Base-by-base conservation (phyloP, 371 early-diverging fungal species). In the Mortierella sp. region DNA sequence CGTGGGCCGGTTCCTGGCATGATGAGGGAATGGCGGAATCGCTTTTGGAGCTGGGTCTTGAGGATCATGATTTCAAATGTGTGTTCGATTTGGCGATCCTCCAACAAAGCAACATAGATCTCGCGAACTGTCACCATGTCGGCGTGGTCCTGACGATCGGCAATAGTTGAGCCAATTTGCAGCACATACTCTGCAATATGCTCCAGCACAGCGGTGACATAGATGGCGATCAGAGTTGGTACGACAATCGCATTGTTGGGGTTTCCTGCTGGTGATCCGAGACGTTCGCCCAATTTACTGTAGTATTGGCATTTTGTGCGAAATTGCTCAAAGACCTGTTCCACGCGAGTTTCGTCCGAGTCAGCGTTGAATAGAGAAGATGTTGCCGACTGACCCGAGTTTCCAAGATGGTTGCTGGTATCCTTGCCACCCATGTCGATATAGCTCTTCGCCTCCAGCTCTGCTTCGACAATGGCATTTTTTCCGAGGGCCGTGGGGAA, bases 401-500 rank as follows among this genome's bases (percentile, higher is more conserved):
- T 76, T 47, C 73, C 54, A 79, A 71, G 78, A 73, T 68, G 84
- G 34, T 84, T 80, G 28, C 58, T 78, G 55, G 85, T 85, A 88
- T 91, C 55, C 80, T 89, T 83, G 90, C 93, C 84, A 13, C 88
- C 88, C 42, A 91, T 91, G 65, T 94, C 94, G 0, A 92, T 89
- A 77, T 92, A 93, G 4, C 91, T 91, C 76, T 94, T 94, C 24
- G 93, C 91, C 76, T 94, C 94, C 11, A 94, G 81, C 72, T 94
- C 94, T 10, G 94, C 93, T 80, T 94, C 94, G n/a, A 92, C 92
- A 76, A 94, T 91, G 14, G 94, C 92, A 80, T 93, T 92, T 80
- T 93, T 94, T 13, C 94, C 94, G 2, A 94, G 86, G 14, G 89
- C 90, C 5, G 92, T 91, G 0, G 94, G 93, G 52, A 94, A 79